Evolutionary conservation across 2,329 filamentous ascomycete genomes (phyloP), one percentile per base, ranked within the genome.

Genomic region (Fusarium sp.): DNA sequence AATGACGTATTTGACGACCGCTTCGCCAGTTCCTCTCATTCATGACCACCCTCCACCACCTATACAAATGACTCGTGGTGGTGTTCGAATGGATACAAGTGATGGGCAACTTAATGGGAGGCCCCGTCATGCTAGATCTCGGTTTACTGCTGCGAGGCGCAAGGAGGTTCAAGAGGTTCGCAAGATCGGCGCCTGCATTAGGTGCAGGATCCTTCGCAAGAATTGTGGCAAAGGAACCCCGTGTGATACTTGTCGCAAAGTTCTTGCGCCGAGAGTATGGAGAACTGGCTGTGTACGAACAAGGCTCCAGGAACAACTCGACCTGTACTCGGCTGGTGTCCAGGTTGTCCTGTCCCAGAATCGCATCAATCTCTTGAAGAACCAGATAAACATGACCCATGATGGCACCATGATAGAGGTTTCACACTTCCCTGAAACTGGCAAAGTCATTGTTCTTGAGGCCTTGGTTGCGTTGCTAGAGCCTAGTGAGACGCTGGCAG

Each of bases 151-250:
- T 7, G 81, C 80, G 2, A 83, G 89, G n/a, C 83, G 89, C 24
- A 89, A 87, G 74, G 87, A 91, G 73, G 89, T 91, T 3, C 88
- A 90, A 69, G 87, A 88, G 67, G 87, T 91, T 24, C 86, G 89
- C 25, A 88, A 89, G 71, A 85, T 89, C 37, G 89, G 89, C 8
- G 89, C 89, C 14, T 91, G 89, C 71, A 90, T 91, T 55, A 83
- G 89, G 46, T 91, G 89, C 73, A 84, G 88, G 40, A 90, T 91
- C 66, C 78, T 91, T 37, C 85, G 89, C 61, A 91, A 91, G 79
- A 89, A 87, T 3, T 91, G 89, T 73, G 89, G 88, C n/a, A 86
- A 84, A 62, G 89, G 87, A 32, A 86, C 84, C 9, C 88, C 89
- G 0, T 91, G 89, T 70, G 85, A 87, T 56, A 88, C 88, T 3